Evolutionary conservation across 139 green algal genomes (phyloP).

Genomic region (Tetratostichococcus sp.): DNA sequence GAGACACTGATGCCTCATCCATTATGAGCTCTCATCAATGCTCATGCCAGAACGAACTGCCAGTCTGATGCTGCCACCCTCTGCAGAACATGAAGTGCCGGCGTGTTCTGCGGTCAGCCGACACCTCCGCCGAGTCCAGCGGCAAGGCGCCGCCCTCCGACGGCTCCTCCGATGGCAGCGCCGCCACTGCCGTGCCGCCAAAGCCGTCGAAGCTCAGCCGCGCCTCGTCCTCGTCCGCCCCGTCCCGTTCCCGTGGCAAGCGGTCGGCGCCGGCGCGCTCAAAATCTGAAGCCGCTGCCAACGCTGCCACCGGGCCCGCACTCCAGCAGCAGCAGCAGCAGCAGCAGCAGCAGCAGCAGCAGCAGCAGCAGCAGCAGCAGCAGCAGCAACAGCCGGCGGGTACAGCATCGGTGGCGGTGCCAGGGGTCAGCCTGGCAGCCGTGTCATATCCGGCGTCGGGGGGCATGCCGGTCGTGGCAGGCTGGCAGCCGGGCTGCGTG

Average conservation of each 20-base stretch:
- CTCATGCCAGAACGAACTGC: no score
- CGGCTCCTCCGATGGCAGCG: no score
- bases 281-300: neutral
- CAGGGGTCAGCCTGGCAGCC: neutral
- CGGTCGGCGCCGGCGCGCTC: no score
- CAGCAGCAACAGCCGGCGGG: no score
- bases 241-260: neutral
- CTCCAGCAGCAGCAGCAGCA: neutral
- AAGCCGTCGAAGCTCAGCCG: neutral
- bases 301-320: no score
- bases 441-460: neutral
- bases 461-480: no score
- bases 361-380: neutral
- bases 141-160: neutral
- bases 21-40: no score
- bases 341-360: neutral
- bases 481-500: neutral
- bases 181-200: no score
- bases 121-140: neutral
- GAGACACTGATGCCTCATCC: no score
- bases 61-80: no score
- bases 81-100: neutral
- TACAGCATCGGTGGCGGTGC: no score
- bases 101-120: neutral
- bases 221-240: neutral